Percentiles rank a stretch among this genome's conserved stretches.
Evolutionary conservation across 169 alveolate species (phyloP).

Genomic region (Plasmodium falciparum): DNA sequence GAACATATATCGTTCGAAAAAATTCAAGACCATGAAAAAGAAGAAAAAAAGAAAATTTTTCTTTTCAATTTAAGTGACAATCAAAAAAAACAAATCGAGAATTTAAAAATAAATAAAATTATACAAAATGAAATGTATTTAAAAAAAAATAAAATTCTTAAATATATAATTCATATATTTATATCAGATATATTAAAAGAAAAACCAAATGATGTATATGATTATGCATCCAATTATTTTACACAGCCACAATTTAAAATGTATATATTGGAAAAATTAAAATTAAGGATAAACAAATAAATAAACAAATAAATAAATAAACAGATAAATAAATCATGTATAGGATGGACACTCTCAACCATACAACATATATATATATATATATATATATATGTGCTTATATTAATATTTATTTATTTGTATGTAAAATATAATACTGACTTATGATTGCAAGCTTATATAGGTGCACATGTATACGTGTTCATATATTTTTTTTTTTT

Average conservation of each 20-base stretch:
- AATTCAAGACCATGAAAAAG: conserved; percentile 20
- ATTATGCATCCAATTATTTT: conserved; percentile 47
- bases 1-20: conserved; percentile 32
- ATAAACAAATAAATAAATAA: no score
- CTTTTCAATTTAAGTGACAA: conserved; percentile 30
- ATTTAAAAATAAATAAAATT: conserved; percentile 46
- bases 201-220: conserved; percentile 56
- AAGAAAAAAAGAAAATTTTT: conserved; percentile 23
- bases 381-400: neutral
- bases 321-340: neutral
- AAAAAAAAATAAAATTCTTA: conserved; percentile 53
- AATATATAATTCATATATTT: conserved; percentile 49
- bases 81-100: conserved; percentile 33
- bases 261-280: conserved; percentile 9
- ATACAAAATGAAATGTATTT: conserved; percentile 69
- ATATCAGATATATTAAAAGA: conserved; percentile 44
- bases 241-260: conserved; percentile 36
- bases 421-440: neutral
- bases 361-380: neutral
- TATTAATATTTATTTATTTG: neutral
- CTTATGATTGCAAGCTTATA: neutral
- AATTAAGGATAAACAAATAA: conserved; percentile 1
- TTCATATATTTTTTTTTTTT: neutral
- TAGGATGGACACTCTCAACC: no score
- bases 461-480: neutral